These are phyloP conservation scores for Danielozyma ontarioensis DNA, from an alignment of 805 yeast species.

Conservation along the genomic window DNA sequence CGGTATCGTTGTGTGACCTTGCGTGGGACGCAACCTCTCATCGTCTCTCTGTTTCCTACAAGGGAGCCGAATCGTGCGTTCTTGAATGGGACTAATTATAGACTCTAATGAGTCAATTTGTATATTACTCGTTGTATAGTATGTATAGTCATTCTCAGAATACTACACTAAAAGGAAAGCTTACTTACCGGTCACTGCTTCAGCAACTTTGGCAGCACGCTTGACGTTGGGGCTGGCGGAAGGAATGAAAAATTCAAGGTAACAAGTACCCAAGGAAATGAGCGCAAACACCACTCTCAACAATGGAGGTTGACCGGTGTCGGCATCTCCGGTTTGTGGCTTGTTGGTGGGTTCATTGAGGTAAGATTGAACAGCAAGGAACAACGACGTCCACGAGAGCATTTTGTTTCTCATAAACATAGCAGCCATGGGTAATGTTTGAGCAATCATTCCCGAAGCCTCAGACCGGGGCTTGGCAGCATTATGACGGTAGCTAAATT, in stretches of 20 bases:
- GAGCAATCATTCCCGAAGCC: constrained; percentile 43
- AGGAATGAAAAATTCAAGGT: constrained; percentile 50
- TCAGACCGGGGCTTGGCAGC: constrained; percentile 45
- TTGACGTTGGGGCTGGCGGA: constrained; percentile 26
- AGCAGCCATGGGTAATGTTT: constrained; percentile 64
- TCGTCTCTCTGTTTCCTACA: constrained; percentile 27
- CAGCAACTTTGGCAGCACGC: constrained; percentile 15
- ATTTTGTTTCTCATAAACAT: constrained; percentile 57
- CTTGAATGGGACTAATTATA: too few species aligned
- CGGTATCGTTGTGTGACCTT: constrained; percentile 32
- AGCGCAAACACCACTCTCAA: constrained; percentile 42
- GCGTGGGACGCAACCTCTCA: constrained; percentile 28
- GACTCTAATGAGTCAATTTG: too few species aligned
- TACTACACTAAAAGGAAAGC: too few species aligned
- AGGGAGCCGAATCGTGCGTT: constrained; percentile 26
- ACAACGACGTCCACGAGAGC: constrained; percentile 51
- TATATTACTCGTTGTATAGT: too few species aligned
- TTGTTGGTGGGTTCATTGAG: constrained; percentile 39
- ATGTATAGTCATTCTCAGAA: too few species aligned
- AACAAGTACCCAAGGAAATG: constrained; percentile 47
- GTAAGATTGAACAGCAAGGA: constrained; percentile 45
- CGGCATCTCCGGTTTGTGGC: constrained; percentile 16
- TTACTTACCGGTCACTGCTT: too few species aligned
- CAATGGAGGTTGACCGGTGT: constrained; percentile 40
- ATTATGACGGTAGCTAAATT: constrained; percentile 39